phyloP scores from a whole-genome alignment of 805 yeast genomes.

The Candida corydali region DNA sequence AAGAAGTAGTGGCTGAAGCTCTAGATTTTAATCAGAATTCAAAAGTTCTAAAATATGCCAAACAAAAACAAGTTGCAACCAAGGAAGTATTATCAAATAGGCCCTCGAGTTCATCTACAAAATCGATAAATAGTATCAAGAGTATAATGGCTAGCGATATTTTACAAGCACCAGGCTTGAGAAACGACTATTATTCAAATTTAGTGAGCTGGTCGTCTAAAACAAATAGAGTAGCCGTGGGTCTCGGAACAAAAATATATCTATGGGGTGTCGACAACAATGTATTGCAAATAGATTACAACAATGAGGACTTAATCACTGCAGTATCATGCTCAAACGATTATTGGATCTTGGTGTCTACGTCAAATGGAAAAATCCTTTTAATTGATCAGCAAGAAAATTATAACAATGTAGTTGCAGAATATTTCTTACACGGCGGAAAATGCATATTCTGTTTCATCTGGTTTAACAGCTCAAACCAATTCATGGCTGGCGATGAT shows the following conservation, averaged over 20 bases:
- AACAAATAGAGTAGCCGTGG: conserved; percentile 57
- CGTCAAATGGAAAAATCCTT: conserved; percentile 51
- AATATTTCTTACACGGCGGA: conserved; percentile 13
- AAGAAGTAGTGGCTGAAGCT: conserved; percentile 40
- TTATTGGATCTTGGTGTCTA: conserved; percentile 50
- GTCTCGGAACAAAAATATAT: conserved; percentile 54
- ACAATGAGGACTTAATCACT: conserved; percentile 45
- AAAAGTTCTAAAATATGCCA: conserved; percentile 37
- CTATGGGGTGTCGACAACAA: conserved; percentile 53
- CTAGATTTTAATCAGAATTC: conserved; percentile 39
- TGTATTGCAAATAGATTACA: conserved; percentile 43
- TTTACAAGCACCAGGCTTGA: conserved; percentile 58
- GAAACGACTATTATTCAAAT: conserved; percentile 77
- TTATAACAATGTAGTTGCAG: conserved; percentile 10
- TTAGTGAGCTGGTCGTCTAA: conserved; percentile 65
- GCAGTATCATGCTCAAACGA: conserved; percentile 53
- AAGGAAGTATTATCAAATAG: neutral
- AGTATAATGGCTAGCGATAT: conserved; percentile 12
- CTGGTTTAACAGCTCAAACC: conserved; percentile 49
- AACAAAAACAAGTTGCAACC: neutral
- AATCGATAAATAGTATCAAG: conserved; percentile 2
- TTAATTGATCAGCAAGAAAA: conserved; percentile 36
- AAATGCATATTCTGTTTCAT: conserved; percentile 52
- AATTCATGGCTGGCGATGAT: conserved; percentile 64
- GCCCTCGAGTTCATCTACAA: neutral